These are phyloP conservation scores for Cyclotella sp. DNA, from an alignment of 108 stramenopile species.

Conservation along the genomic window DNA sequence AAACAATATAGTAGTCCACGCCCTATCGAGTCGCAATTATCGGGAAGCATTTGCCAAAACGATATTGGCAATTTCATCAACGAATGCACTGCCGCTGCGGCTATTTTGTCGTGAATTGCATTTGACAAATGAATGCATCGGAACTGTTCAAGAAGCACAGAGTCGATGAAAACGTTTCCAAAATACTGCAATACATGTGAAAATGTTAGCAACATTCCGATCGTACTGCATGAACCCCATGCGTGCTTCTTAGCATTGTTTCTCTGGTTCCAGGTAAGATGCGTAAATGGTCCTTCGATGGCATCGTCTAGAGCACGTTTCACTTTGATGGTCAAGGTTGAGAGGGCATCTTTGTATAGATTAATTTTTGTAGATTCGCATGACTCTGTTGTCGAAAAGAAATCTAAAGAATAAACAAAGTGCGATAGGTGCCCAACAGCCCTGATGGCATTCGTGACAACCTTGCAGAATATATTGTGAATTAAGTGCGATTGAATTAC, in stretches of 20 bases:
- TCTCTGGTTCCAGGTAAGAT: slow-evolving; percentile 75
- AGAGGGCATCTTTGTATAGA: slow-evolving; percentile 23
- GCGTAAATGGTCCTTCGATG: slow-evolving; percentile 31
- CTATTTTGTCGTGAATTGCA: slow-evolving; percentile 43
- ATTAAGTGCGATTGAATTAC: not conserved
- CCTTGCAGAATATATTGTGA: slow-evolving; percentile 26
- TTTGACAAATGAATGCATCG: slow-evolving; percentile 44
- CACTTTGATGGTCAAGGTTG: slow-evolving; percentile 53
- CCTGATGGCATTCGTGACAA: slow-evolving; percentile 75
- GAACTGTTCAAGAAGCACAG: slow-evolving; percentile 27
- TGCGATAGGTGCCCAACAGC: slow-evolving; percentile 60
- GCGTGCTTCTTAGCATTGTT: slow-evolving; percentile 73
- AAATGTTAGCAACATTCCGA: slow-evolving; percentile 42
- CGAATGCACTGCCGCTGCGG: slow-evolving; percentile 33
- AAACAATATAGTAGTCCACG: slow-evolving; percentile 42
- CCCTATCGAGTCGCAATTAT: slow-evolving; percentile 33
- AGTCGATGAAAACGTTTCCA: slow-evolving; percentile 25
- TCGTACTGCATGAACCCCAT: slow-evolving; percentile 70
- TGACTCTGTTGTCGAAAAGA: not conserved
- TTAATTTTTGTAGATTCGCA: slow-evolving; percentile 2
- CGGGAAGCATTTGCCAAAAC: slow-evolving; percentile 44
- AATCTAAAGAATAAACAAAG: slow-evolving; percentile 48
- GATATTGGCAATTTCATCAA: slow-evolving; percentile 30
- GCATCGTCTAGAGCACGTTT: slow-evolving; percentile 42
- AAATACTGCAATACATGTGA: slow-evolving; percentile 6